Conservation (phyloP, 768 basidiomycete genomes). For the Naganishia onofrii region DNA sequence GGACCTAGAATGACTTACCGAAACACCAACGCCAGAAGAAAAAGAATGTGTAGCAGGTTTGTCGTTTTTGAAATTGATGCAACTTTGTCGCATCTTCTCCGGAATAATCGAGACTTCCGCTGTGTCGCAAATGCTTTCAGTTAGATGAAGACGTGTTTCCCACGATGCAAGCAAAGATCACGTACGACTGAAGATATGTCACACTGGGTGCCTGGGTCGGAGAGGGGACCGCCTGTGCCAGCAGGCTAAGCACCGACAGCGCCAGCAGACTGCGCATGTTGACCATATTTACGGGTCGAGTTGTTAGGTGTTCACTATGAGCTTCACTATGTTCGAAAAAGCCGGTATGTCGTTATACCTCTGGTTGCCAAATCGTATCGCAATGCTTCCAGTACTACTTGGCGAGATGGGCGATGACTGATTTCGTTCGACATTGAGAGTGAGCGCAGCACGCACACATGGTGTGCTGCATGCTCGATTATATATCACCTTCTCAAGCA, state of each 20-base stretch:
- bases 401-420: too few relatives aligned
- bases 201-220: neutral
- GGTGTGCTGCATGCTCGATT: too few relatives aligned
- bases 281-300: neutral
- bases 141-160: neutral
- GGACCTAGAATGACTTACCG: neutral
- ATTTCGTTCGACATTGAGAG: too few relatives aligned
- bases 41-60: slow-evolving; percentile 12
- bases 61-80: slow-evolving; percentile 16
- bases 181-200: neutral
- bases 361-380: too few relatives aligned
- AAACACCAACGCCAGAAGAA: slow-evolving; percentile 19
- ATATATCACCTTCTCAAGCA: too few relatives aligned
- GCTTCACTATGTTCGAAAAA: neutral
- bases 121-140: neutral
- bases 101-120: neutral
- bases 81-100: neutral
- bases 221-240: slow-evolving; percentile 9
- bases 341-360: neutral
- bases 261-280: neutral
- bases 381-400: too few relatives aligned
- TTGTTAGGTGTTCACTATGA: too few relatives aligned
- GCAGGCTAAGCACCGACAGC: slow-evolving; percentile 2
- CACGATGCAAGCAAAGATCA: neutral
- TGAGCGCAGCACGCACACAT: too few relatives aligned